Conservation (phyloP, 371 early-diverging fungal genomes). For the Syncephalastrum contaminatum region DNA sequence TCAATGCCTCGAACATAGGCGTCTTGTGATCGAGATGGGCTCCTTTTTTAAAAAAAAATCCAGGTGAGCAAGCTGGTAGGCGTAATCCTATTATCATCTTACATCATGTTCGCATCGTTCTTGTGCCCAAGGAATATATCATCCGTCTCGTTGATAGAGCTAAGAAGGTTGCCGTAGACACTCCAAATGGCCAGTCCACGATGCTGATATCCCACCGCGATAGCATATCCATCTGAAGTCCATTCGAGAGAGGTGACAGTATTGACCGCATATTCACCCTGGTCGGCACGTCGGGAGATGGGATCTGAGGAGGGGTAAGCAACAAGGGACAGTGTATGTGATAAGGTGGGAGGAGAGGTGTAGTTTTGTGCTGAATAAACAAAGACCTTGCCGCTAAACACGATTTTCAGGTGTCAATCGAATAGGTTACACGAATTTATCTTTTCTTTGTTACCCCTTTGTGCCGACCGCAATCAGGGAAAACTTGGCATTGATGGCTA, state of each 20-base stretch:
- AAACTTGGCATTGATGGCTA: constrained; percentile 46
- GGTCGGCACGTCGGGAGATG: background rate
- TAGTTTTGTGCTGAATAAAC: constrained; percentile 41
- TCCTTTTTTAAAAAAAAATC: background rate
- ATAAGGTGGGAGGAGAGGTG: constrained; percentile 25
- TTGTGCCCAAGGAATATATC: constrained; percentile 24
- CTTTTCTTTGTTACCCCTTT: constrained; percentile 20
- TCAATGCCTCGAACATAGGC: constrained; percentile 58
- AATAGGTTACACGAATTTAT: background rate
- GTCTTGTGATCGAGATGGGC: constrained; percentile 40
- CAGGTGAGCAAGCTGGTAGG: background rate
- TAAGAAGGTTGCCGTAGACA: constrained; percentile 73
- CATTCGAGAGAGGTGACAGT: constrained; percentile 55
- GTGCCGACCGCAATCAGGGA: constrained; percentile 50
- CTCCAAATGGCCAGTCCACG: constrained; percentile 77
- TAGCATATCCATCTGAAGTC: constrained; percentile 76
- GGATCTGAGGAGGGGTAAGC: constrained; percentile 8
- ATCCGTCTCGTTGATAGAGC: constrained; percentile 49
- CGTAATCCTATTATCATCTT: background rate
- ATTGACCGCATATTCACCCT: constrained; percentile 12
- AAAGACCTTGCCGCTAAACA: constrained; percentile 30
- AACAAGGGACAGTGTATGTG: constrained; percentile 22
- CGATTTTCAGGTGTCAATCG: background rate
- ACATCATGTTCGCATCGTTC: constrained; percentile 10
- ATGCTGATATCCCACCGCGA: constrained; percentile 68